Evolutionary conservation across 1,284 basidiomycete genomes (phyloP), one percentile per base, ranked within the genome.

Genomic region (Trametes hirsuta): DNA sequence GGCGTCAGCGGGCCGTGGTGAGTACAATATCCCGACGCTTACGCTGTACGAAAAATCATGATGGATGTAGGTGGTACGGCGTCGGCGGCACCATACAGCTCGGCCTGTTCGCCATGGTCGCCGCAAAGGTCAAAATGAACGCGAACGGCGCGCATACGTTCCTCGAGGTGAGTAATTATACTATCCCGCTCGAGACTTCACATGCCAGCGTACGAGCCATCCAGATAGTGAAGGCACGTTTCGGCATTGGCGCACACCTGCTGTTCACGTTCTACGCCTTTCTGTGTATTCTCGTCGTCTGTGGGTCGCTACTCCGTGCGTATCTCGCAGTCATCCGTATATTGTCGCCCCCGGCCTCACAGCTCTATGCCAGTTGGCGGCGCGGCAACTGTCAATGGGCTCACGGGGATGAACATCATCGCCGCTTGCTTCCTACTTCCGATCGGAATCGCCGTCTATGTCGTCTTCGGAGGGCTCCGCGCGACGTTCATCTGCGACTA

Each of bases 371-470:
- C 25, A 71, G 79, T 88, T 53, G 92, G 92, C 15, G 92, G 91
- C 0, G 86, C 85, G 0, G 91, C 91, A 0, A 93, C 91, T 0
- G 90, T 94, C 21, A 87, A 85, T 6, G 85, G 85, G 53, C 76
- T 97, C 46, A 95, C 94, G 0, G 91, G 91, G 0, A 93, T 94
- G 88, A 84, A 80, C 69, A 90, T 88, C n/a, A 80, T 90, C 58
- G 92, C 91, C 3, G 89, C 90, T 1, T 90, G 88, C 70, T 93
- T 94, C 78, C 78, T 94, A 24, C 86, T 91, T 12, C 88, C 88
- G 1, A 70, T 80, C 14, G 77, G 79, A 5, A 78, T 82, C 55
- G 76, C 76, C 5, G 70, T 77, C 37, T 80, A 80, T 53, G 79
- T 81, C 42, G 74, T 81, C 35, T 74, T 81, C 65, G 83, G 82